These are phyloP conservation scores for Beta lomatogona DNA, from an alignment of 179 eudicot genomes.

Conservation along the genomic window DNA sequence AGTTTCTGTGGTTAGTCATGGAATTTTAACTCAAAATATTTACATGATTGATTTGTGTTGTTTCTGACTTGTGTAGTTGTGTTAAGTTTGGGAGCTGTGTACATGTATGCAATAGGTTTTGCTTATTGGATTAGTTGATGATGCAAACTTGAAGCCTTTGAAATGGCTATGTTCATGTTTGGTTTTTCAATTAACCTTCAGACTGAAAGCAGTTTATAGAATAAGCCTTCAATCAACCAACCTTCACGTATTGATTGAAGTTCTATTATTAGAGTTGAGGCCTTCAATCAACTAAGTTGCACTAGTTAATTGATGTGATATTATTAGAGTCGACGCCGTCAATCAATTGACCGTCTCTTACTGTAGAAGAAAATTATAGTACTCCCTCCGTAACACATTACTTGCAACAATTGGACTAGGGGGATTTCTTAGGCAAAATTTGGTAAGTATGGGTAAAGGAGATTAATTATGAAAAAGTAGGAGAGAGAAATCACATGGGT, in stretches of 20 bases:
- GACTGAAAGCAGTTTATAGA: background rate
- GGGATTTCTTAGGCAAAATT: too few species aligned
- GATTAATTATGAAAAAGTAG: too few species aligned
- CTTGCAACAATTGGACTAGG: too few species aligned
- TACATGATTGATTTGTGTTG: background rate
- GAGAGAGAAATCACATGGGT: too few species aligned
- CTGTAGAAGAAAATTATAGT: too few species aligned
- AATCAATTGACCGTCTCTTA: background rate
- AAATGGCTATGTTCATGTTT: background rate
- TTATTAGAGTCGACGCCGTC: background rate
- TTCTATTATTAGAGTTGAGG: too few species aligned
- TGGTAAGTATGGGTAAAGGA: too few species aligned
- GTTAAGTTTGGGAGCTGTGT: too few species aligned
- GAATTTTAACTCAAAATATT: background rate
- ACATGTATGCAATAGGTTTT: background rate
- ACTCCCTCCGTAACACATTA: too few species aligned
- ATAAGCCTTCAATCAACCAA: too few species aligned
- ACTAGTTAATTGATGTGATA: background rate
- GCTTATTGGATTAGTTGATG: background rate
- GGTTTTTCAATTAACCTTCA: background rate
- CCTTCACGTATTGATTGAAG: too few species aligned
- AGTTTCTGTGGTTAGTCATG: slow-evolving; percentile 4
- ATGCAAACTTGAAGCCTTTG: background rate
- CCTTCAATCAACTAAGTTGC: background rate
- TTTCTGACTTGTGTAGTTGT: background rate